Percentiles rank a stretch among this genome's conserved stretches.
These are phyloP conservation scores for Starmerella khaoyaiensis DNA, from an alignment of 805 yeast species.

Conservation along the genomic window DNA sequence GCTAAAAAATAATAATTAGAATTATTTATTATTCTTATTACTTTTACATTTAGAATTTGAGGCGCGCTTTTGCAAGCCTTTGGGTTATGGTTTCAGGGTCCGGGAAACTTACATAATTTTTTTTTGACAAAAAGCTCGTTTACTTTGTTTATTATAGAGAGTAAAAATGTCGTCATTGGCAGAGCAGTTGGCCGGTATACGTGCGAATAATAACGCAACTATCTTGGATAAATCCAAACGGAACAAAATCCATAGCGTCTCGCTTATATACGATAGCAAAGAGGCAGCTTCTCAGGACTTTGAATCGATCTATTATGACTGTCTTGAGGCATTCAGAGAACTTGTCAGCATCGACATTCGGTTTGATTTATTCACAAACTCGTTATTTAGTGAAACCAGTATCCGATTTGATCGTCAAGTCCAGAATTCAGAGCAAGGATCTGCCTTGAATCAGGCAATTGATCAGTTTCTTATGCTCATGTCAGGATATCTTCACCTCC, in stretches of 20 bases:
- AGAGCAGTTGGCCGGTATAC: slow-evolving; percentile 61
- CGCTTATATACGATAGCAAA: slow-evolving; percentile 72
- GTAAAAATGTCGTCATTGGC: slow-evolving; percentile 42
- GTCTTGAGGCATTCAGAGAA: slow-evolving; percentile 64
- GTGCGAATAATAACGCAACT: slow-evolving; percentile 38
- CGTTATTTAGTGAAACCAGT: slow-evolving; percentile 76
- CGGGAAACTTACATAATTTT: slow-evolving; percentile 11
- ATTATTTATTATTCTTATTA: too few relatives aligned
- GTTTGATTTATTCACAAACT: slow-evolving; percentile 52
- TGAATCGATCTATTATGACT: slow-evolving; percentile 60
- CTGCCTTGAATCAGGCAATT: slow-evolving; percentile 61
- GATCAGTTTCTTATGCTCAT: slow-evolving; percentile 58
- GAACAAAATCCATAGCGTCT: slow-evolving; percentile 75
- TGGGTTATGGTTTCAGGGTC: too few relatives aligned
- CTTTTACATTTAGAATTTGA: too few relatives aligned
- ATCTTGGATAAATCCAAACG: slow-evolving; percentile 77
- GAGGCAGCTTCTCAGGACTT: slow-evolving; percentile 92
- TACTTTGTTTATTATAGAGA: too few relatives aligned
- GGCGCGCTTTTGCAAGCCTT: too few relatives aligned
- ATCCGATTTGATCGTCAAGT: slow-evolving; percentile 68
- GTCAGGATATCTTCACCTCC: slow-evolving; percentile 62
- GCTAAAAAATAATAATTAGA: too few relatives aligned
- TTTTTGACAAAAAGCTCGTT: slow-evolving; percentile 7
- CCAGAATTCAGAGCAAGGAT: slow-evolving; percentile 64
- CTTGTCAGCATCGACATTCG: slow-evolving; percentile 60